Evolutionary conservation across 1,139 yeast genomes (phyloP), one percentile per base, ranked within the genome.

Genomic region (Yamadazyma dushanensis): DNA sequence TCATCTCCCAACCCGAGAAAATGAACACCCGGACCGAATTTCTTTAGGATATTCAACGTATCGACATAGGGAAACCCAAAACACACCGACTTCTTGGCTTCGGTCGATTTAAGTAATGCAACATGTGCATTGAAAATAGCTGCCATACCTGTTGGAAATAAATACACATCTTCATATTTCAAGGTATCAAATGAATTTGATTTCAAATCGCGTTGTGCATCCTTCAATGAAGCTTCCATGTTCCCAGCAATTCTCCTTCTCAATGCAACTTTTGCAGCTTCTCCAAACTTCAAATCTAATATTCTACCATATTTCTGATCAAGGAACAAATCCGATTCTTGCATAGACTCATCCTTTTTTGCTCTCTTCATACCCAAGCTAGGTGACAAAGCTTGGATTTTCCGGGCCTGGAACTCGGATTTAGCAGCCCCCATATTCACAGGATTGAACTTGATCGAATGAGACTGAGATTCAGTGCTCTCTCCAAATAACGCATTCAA

Each of bases 21-120:
- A 48, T 82, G 80, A 26, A 81, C 84, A 26, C 88, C 87, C 5
- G 95, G 89, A 13, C 97, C 97, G 72, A 90, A 92, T 56, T 89
- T 90, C 52, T 76, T 73, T 50, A 92, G 70, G 42, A 92, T 83
- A 50, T 87, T 88, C 40, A 88, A 68, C 0, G 97, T 90, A 56
- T 92, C 98, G 19, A 87, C 94, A 57, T 90, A 92, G 5, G 97
- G 96, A 60, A 90, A 89, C 0, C 98, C 97, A 61, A 85, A 89
- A 61, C 95, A 85, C 1, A 89, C 95, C 0, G 95, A 80, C 57
- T 87, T 86, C 46, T 74, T 70, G 26, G 69, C 67, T 8, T 41
- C 40, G 5, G 37, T 29, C 5, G 51, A 44, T 11, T 67, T 60
- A 44, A 88, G 61, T 16, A 82, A 56, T 2, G 85, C 73, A 44